phyloP scores from a whole-genome alignment of 768 basidiomycete species.

The Termitomyces sp. region DNA sequence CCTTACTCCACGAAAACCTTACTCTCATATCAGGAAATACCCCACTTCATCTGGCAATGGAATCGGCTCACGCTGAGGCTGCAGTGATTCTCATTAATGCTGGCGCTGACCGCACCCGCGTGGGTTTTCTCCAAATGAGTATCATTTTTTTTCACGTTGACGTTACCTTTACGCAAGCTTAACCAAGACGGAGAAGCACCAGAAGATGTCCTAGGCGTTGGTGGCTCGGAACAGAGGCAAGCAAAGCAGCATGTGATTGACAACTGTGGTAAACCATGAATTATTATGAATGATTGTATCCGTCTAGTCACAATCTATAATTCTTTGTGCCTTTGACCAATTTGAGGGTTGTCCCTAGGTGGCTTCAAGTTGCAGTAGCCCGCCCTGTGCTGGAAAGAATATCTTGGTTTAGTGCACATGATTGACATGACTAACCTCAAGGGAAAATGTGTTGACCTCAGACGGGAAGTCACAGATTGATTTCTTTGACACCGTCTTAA shows the following conservation, averaged over 20 bases:
- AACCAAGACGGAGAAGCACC: constrained; percentile 85
- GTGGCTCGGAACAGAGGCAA: constrained; percentile 81
- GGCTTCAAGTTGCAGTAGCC: neutral
- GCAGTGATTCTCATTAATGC: constrained; percentile 91
- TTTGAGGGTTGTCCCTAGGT: neutral
- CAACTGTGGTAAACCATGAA: constrained; percentile 57
- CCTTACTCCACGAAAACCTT: constrained; percentile 5
- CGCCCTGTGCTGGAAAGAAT: neutral
- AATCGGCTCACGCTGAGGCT: constrained; percentile 88
- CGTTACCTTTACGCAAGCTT: constrained; percentile 39
- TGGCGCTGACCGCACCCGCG: constrained; percentile 87
- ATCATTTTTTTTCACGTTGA: constrained; percentile 6
- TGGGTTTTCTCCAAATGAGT: constrained; percentile 34
- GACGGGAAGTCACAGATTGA: neutral
- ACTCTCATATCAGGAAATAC: constrained; percentile 67
- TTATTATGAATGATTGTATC: neutral
- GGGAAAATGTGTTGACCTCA: too few relatives aligned
- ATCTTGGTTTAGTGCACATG: too few relatives aligned
- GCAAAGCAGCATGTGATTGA: constrained; percentile 74
- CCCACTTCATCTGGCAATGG: constrained; percentile 95
- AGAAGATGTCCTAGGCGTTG: constrained; percentile 86
- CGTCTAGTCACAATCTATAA: neutral
- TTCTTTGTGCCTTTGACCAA: neutral
- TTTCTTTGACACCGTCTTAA: neutral
- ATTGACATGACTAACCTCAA: neutral